Base-by-base conservation (phyloP, 1,284 basidiomycete species). In the Leccinum cinnamomeum region DNA sequence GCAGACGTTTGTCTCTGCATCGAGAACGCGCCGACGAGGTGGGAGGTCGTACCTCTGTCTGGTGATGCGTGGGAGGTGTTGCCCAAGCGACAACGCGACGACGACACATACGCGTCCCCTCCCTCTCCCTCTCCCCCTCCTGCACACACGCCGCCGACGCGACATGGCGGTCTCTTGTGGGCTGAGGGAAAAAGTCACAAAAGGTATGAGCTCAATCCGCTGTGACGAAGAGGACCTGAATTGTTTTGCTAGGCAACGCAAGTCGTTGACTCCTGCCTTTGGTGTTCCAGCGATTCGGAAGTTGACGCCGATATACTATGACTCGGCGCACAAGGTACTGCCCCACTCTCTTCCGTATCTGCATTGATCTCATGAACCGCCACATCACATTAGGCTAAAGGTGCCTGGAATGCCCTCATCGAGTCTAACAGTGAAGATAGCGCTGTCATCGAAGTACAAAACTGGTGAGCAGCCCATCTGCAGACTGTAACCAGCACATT, bases 1-100 rank as follows among this genome's bases (percentile, higher is more conserved):
- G 82, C 86, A 64, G 91, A 93, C 69, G 80, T 93, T 46, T 92
- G 90, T 71, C 76, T 91, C 8, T 89, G 82, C 63, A 85, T 92
- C 57, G 84, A 84, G 65, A 89, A 91, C 69, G 74, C 82, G 16
- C 91, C 91, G 6, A 90, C 88, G 46, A 79, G 79, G 58, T 91
- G 87, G 86, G 82, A 86, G 61, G 78, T 91, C 16, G 70, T 82
- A 1, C 86, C 89, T 0, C 79, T 76, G 71, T 76, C 80, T 51
- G 84, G 83, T 5, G 84, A 87, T 54, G 65, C 70, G 11, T 70
- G 76, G 12, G 89, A 91, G 72, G 75, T 75, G 10, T 74, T 91
- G 25, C 89, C 88, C 2, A 25, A 25, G 23, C 25, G 25, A 25
- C 25, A 25, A 25, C 25, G 25, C 25, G 25, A 25, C 25, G 25